Percentiles rank a stretch among this genome's conserved stretches.
Evolutionary conservation across 1,284 basidiomycete species (phyloP).

Genomic region (Puccinia triticina): DNA sequence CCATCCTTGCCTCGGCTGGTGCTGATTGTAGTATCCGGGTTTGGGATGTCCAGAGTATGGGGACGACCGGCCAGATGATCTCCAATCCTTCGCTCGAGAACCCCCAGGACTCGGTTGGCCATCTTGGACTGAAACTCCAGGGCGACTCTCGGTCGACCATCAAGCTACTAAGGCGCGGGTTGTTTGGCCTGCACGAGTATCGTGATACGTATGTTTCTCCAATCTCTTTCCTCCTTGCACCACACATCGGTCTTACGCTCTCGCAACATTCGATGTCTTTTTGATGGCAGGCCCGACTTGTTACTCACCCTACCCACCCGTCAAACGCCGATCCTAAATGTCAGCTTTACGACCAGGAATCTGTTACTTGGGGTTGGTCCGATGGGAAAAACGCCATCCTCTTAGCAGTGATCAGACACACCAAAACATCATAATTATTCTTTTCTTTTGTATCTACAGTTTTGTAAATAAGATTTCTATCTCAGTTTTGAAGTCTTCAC

Average conservation of each 20-base stretch:
- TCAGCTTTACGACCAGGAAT: conserved; percentile 92
- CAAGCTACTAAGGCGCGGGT: conserved; percentile 30
- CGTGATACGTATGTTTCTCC: conserved; percentile 37
- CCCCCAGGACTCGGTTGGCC: conserved; percentile 60
- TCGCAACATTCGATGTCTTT: conserved; percentile 33
- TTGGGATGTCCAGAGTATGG: conserved; percentile 83
- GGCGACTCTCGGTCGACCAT: conserved; percentile 28
- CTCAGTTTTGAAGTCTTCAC: too few relatives aligned
- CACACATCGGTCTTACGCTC: background rate
- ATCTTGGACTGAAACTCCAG: conserved; percentile 62
- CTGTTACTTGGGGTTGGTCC: conserved; percentile 83
- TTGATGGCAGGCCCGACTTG: conserved; percentile 72
- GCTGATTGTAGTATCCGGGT: conserved; percentile 93
- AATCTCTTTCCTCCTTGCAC: conserved; percentile 27
- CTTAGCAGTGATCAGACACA: background rate
- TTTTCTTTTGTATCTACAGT: background rate
- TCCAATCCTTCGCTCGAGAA: conserved; percentile 53
- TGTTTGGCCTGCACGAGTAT: conserved; percentile 43
- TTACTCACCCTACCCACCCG: conserved; percentile 91
- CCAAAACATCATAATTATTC: background rate
- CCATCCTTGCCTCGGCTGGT: conserved; percentile 81
- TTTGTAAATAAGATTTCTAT: background rate
- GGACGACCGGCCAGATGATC: conserved; percentile 53
- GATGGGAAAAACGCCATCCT: conserved; percentile 25
- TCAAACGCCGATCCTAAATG: conserved; percentile 85